Evolutionary conservation across 768 basidiomycete genomes (phyloP).

Genomic region (Tricholoma saponaceum): DNA sequence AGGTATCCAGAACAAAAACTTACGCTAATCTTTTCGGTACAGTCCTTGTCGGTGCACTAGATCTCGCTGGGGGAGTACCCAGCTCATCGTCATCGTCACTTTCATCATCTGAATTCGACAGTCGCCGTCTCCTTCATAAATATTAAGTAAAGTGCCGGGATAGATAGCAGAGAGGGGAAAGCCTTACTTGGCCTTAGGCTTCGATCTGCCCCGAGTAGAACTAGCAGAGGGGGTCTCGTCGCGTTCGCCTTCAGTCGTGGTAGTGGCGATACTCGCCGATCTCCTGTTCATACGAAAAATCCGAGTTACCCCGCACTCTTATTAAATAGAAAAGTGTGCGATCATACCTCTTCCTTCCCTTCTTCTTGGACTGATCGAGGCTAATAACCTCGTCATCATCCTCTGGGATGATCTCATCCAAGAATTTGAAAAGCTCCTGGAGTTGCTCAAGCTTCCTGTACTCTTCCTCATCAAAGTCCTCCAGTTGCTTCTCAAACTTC

Average conservation of each 20-base stretch:
- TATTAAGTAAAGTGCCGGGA: not conserved
- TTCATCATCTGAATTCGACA: constrained; percentile 49
- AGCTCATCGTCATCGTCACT: constrained; percentile 34
- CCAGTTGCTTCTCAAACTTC: constrained; percentile 68
- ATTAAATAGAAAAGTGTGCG: not conserved
- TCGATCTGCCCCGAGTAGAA: constrained; percentile 25
- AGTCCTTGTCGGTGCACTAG: constrained; percentile 39
- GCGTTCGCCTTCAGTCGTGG: constrained; percentile 30
- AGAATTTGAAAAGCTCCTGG: constrained; percentile 60
- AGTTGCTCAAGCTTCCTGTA: constrained; percentile 61
- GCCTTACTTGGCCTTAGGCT: constrained; percentile 39
- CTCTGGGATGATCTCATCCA: constrained; percentile 68
- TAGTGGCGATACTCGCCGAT: constrained; percentile 54
- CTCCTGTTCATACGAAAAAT: constrained; percentile 33
- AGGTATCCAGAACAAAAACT: constrained; percentile 18
- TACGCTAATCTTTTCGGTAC: constrained; percentile 61
- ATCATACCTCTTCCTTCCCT: constrained; percentile 44
- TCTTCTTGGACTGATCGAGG: constrained; percentile 34
- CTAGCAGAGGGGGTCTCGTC: constrained; percentile 31
- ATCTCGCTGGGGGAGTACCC: constrained; percentile 30
- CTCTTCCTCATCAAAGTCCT: constrained; percentile 69
- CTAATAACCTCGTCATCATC: constrained; percentile 55
- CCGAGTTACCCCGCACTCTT: not conserved
- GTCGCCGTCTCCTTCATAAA: constrained; percentile 43
- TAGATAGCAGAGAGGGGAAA: not conserved